Conservation (phyloP, 805 yeast genomes). For the Tetrapisispora fleetii region DNA sequence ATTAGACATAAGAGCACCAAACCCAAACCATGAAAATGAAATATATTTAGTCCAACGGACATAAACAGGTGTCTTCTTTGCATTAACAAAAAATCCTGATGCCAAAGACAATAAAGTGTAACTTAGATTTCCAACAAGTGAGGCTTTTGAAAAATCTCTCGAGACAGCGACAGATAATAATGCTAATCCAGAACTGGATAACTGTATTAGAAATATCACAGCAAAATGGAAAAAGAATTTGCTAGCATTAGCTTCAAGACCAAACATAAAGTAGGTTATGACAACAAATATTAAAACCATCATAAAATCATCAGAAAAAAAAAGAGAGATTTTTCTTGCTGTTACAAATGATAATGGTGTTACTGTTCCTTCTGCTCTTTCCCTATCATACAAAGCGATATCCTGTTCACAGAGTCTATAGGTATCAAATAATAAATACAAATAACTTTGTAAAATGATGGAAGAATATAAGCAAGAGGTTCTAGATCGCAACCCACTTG, state of each 20-base stretch:
- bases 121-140: conserved; percentile 50
- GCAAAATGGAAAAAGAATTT: conserved; percentile 57
- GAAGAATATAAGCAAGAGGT: conserved; percentile 45
- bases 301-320: conserved; percentile 59
- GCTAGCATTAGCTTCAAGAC: conserved; percentile 41
- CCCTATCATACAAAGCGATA: conserved; percentile 51
- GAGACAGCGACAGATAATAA: conserved; percentile 40
- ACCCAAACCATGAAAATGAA: conserved; percentile 69
- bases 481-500: conserved; percentile 55
- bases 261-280: conserved; percentile 70
- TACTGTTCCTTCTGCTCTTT: conserved; percentile 59
- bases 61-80: conserved; percentile 68
- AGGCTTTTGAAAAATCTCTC: conserved; percentile 51
- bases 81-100: conserved; percentile 72
- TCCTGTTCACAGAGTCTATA: conserved; percentile 48
- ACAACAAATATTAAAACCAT: conserved; percentile 49
- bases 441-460: conserved; percentile 44
- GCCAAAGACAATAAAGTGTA: conserved; percentile 69
- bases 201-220: conserved; percentile 44
- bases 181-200: conserved; percentile 29
- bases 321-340: conserved; percentile 55
- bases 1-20: conserved; percentile 57
- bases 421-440: conserved; percentile 47
- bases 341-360: conserved; percentile 57
- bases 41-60: conserved; percentile 77